A percentile compares a stretch with the other conserved stretches of the same genome.
These are phyloP conservation scores for Mycosphaerella arachidis DNA, from an alignment of 2,329 filamentous ascomycete genomes.

Conservation along the genomic window DNA sequence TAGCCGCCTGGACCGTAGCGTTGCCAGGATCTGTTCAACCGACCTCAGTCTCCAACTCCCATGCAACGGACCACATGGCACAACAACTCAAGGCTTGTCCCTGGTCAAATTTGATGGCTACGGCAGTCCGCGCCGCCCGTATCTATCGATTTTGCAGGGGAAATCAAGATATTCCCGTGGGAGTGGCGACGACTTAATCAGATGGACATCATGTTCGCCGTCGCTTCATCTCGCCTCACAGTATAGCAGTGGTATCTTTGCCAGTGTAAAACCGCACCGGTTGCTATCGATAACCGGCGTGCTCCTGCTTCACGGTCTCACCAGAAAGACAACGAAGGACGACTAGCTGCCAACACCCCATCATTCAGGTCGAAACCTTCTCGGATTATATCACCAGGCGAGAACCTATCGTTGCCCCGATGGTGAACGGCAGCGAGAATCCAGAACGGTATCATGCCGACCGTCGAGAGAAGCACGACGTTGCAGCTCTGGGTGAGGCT, in stretches of 20 bases:
- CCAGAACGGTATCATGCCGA: no score
- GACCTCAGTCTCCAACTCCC: not conserved
- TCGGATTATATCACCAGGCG: no score
- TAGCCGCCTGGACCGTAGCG: no score
- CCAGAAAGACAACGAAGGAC: not conserved
- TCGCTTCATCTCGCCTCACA: no score
- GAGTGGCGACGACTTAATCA: not conserved
- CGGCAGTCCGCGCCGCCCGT: slow-evolving; percentile 4
- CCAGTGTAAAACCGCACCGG: no score
- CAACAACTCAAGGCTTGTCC: not conserved
- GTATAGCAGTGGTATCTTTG: no score
- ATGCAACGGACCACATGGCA: not conserved
- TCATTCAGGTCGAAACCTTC: not conserved
- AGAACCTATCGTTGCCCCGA: no score
- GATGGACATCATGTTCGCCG: not conserved
- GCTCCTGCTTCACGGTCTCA: not conserved
- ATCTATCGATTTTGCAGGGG: not conserved
- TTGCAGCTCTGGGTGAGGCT: no score
- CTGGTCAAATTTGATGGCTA: not conserved
- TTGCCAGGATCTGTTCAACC: not conserved
- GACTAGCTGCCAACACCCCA: not conserved
- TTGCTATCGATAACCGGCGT: not conserved
- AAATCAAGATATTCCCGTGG: not conserved
- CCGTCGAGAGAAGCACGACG: no score
- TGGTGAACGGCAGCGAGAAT: no score